Conservation (phyloP, 2,329 filamentous ascomycete species). For the Xylariaceae sp. region DNA sequence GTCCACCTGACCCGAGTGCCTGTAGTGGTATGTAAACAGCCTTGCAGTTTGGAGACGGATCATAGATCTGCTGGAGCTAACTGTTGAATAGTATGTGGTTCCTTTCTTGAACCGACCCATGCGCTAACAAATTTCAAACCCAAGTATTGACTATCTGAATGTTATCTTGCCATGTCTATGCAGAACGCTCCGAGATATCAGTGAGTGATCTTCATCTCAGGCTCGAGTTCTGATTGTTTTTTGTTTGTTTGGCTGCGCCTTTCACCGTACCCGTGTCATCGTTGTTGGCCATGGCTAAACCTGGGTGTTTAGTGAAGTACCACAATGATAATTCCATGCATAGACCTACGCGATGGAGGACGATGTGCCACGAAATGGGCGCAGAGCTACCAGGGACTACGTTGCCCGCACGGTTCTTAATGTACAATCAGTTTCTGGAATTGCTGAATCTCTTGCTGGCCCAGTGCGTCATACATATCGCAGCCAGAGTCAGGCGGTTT, state of each 20-base stretch:
- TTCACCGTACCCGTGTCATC: too few relatives aligned
- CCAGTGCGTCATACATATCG: conserved; percentile 38
- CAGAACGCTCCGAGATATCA: conserved; percentile 53
- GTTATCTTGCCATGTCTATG: conserved; percentile 55
- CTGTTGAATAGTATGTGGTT: too few relatives aligned
- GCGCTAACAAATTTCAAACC: too few relatives aligned
- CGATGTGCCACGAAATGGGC: conserved; percentile 56
- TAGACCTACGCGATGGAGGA: conserved; percentile 53
- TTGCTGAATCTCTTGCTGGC: conserved; percentile 50
- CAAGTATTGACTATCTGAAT: conserved; percentile 49
- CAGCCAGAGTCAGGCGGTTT: too few relatives aligned
- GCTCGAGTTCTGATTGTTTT: too few relatives aligned
- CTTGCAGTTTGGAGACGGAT: too few relatives aligned
- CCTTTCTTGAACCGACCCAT: too few relatives aligned
- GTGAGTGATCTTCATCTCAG: too few relatives aligned
- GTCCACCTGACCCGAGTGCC: conserved; percentile 49
- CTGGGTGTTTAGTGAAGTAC: conserved; percentile 26
- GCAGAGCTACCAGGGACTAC: conserved; percentile 50
- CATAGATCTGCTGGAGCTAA: too few relatives aligned
- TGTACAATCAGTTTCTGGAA: conserved; percentile 55
- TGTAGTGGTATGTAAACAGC: conserved; percentile 33
- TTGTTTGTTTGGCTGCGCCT: too few relatives aligned
- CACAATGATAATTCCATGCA: conserved; percentile 50
- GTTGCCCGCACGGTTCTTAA: conserved; percentile 51
- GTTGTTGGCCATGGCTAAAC: too few relatives aligned